Percentiles rank a stretch among this genome's conserved stretches.
Evolutionary conservation across 2,329 filamentous ascomycete genomes (phyloP).

Genomic region (Periconia sp.): DNA sequence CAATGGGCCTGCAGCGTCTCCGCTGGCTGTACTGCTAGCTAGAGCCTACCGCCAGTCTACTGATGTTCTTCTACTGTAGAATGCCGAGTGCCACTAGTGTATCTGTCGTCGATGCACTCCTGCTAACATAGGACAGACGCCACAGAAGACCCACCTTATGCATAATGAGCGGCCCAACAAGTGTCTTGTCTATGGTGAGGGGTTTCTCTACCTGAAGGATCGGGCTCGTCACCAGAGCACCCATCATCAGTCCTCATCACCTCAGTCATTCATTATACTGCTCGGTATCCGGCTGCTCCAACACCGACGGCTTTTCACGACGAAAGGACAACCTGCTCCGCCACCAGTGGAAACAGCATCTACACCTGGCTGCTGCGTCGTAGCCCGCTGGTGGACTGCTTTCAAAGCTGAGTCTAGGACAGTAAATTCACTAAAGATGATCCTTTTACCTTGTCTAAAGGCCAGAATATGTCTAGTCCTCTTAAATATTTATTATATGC

Average conservation of each 20-base stretch:
- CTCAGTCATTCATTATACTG: conserved; percentile 26
- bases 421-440: too few relatives aligned
- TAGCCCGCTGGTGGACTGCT: too few relatives aligned
- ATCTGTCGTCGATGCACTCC: background rate
- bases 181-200: conserved; percentile 33
- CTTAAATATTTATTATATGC: too few relatives aligned
- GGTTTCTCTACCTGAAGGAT: conserved; percentile 45
- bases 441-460: too few relatives aligned
- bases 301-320: conserved; percentile 39
- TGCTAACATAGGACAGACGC: conserved; percentile 31
- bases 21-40: background rate
- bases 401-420: too few relatives aligned
- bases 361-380: conserved; percentile 6
- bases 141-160: conserved; percentile 38
- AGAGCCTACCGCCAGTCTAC: background rate
- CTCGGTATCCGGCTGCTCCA: conserved; percentile 30
- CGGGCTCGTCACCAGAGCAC: conserved; percentile 35
- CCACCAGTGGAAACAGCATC: conserved; percentile 40
- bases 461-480: too few relatives aligned
- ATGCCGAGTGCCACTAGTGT: background rate
- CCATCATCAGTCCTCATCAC: conserved; percentile 26
- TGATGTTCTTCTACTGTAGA: background rate
- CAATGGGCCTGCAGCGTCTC: conserved; percentile 1
- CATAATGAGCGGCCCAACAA: conserved; percentile 37
- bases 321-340: conserved; percentile 43